Conservation (phyloP, 2,329 filamentous ascomycete genomes). For the Stachybotrys elegans region DNA sequence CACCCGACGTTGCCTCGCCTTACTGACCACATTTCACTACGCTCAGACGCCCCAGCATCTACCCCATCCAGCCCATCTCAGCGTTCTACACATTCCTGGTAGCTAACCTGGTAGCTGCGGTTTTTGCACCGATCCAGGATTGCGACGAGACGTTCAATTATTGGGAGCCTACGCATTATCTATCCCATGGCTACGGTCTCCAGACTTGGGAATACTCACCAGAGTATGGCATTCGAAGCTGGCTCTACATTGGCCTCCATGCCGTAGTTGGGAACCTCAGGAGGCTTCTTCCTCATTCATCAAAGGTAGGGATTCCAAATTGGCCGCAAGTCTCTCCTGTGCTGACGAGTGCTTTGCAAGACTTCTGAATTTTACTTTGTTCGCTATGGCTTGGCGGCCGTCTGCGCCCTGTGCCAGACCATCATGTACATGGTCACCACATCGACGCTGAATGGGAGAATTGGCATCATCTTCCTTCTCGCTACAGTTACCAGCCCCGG, state of each 20-base stretch:
- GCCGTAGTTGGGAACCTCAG: slow-evolving; percentile 65
- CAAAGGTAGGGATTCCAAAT: slow-evolving; percentile 40
- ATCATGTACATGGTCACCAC: slow-evolving; percentile 75
- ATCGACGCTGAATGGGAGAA: slow-evolving; percentile 70
- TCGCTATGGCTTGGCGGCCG: slow-evolving; percentile 66
- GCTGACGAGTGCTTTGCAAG: slow-evolving; percentile 22
- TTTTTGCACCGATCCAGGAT: slow-evolving; percentile 89
- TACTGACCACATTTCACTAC: neutral
- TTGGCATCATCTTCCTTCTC: slow-evolving; percentile 80
- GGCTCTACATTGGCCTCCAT: slow-evolving; percentile 83
- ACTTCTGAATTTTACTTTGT: slow-evolving; percentile 82
- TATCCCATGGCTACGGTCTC: slow-evolving; percentile 85
- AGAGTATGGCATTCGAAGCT: slow-evolving; percentile 89
- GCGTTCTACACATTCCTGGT: slow-evolving; percentile 77
- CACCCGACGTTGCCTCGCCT: neutral
- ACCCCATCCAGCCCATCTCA: slow-evolving; percentile 64
- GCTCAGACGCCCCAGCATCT: slow-evolving; percentile 45
- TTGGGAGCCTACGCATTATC: slow-evolving; percentile 95
- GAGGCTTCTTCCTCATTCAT: slow-evolving; percentile 56
- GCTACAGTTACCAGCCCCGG: slow-evolving; percentile 76
- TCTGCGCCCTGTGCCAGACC: slow-evolving; percentile 79
- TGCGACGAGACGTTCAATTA: slow-evolving; percentile 99
- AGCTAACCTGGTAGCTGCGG: slow-evolving; percentile 69
- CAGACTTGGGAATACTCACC: slow-evolving; percentile 99
- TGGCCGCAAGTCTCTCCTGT: too few relatives aligned